Percentiles rank a stretch among this genome's conserved stretches.
phyloP scores from a whole-genome alignment of 2,329 filamentous ascomycete species.

The Hypoxylon sp. region DNA sequence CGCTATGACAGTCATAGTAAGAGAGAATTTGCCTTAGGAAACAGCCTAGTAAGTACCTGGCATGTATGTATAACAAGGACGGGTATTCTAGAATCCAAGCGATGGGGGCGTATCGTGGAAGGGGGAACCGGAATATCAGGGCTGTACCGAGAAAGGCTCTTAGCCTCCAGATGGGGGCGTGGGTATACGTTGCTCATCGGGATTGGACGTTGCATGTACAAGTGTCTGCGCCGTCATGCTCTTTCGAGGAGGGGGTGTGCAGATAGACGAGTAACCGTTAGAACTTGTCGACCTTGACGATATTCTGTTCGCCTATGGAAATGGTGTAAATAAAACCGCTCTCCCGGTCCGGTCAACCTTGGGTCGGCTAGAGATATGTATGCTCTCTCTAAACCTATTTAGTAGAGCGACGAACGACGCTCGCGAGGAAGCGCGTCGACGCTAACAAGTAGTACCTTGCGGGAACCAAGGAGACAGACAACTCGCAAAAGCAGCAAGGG shows the following conservation, averaged over 20 bases:
- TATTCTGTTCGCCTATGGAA: constrained; percentile 8
- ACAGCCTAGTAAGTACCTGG: constrained; percentile 23
- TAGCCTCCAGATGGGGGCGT: constrained; percentile 14
- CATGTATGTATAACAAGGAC: constrained; percentile 7
- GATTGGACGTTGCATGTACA: constrained; percentile 33
- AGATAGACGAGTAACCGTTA: constrained; percentile 24
- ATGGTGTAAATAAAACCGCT: constrained; percentile 13
- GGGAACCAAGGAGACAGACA: constrained; percentile 2
- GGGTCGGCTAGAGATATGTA: too few relatives aligned
- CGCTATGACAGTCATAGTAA: constrained; percentile 16
- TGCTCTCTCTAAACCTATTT: constrained; percentile 32
- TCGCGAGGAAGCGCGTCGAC: constrained; percentile 52
- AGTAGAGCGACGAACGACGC: constrained; percentile 28
- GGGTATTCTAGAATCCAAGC: constrained; percentile 19
- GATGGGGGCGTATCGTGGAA: not conserved
- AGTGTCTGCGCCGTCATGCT: constrained; percentile 15
- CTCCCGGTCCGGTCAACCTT: too few relatives aligned
- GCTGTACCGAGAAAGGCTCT: constrained; percentile 20
- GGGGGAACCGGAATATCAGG: constrained; percentile 12
- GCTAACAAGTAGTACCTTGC: constrained; percentile 45
- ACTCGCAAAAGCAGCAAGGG: constrained; percentile 46
- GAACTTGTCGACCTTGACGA: constrained; percentile 20
- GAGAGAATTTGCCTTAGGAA: constrained; percentile 9
- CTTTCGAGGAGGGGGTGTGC: constrained; percentile 15
- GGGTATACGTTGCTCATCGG: constrained; percentile 26